Evolutionary conservation across 306 rosid species (phyloP).

Genomic region (Cicer cuneatum): DNA sequence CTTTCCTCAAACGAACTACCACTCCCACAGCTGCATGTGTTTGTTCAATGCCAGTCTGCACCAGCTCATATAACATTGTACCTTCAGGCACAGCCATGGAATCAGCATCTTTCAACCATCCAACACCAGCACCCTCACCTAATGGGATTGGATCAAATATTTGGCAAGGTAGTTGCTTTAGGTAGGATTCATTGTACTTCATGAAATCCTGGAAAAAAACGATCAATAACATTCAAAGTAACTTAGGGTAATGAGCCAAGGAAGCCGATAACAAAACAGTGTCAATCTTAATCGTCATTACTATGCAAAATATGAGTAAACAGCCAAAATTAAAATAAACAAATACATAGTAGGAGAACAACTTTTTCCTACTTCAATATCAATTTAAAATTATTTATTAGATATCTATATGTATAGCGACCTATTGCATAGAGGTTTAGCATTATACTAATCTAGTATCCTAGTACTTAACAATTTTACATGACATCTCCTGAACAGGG

Average conservation of each 20-base stretch:
- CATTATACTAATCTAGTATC: neutral
- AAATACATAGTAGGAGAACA: constrained; percentile 8
- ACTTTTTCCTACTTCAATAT: neutral
- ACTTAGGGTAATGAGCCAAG: constrained; percentile 7
- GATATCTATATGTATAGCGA: neutral
- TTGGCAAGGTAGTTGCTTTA: constrained; percentile 69
- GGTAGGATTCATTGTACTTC: constrained; percentile 75
- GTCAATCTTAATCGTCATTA: neutral
- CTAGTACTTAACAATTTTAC: neutral
- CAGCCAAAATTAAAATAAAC: constrained; percentile 23
- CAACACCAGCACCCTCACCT: constrained; percentile 98
- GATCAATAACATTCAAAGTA: constrained; percentile 39
- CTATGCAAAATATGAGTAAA: constrained; percentile 2
- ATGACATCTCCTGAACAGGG: neutral
- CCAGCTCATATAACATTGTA: constrained; percentile 78
- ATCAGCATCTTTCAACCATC: constrained; percentile 89
- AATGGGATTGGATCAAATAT: constrained; percentile 75
- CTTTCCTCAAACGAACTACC: constrained; percentile 89
- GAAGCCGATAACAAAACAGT: constrained; percentile 2
- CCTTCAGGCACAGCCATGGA: constrained; percentile 78
- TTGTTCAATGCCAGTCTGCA: constrained; percentile 80
- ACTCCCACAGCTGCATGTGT: constrained; percentile 97
- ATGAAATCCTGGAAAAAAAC: constrained; percentile 78
- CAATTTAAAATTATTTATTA: neutral
- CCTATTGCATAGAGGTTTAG: neutral